Base-by-base conservation (phyloP, 2,329 filamentous ascomycete genomes). In the Mycogone perniciosa region DNA sequence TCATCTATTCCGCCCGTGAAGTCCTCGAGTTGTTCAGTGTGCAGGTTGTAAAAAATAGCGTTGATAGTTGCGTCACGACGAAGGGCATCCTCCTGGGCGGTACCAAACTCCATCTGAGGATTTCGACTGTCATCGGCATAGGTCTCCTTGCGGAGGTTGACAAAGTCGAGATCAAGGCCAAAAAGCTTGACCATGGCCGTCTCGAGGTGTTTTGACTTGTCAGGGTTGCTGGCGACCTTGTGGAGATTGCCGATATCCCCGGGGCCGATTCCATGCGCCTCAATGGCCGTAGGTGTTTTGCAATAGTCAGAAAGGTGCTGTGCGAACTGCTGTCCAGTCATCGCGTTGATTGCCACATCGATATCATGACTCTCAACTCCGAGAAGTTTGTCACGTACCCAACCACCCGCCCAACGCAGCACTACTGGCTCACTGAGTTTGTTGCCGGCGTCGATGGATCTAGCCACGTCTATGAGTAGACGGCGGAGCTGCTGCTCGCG, bases 191-290 rank as follows among this genome's bases (percentile, higher is more conserved):
- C 89, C 7, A 89, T 95, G 44, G 89, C 88, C 0, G 92, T 97
- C 69, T 95, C 92, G 10, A 97, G 79, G 64, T 97, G 89, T 71
- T 97, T 97, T 20, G 90, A 96, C 71, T 96, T 96, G 62, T 96
- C 90, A 1, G 91, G 92, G 65, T 97, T 97, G 51, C 86, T 86
- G 47, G 86, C 85, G 58, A 96, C 92, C 67, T 89, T 95, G 75
- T 96, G 86, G 31, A 96, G 76, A 56, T 81, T 85, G 5, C 86
- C 85, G 48, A 93, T 75, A 51, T 85, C 84, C 47, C 78, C 77
- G 13, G 69, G 64, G 31, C 66, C 65, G 44, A 85, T 75, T 7
- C 68, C 70, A 60, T 91, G 85, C 61, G 82, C 84, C 46, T 78
- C 72, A 8, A 79, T 69, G 53, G 84, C 82, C 4, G 76, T 77